These are phyloP conservation scores for Paecilomyces formosus DNA, from an alignment of 2,329 filamentous ascomycete genomes.

Conservation along the genomic window DNA sequence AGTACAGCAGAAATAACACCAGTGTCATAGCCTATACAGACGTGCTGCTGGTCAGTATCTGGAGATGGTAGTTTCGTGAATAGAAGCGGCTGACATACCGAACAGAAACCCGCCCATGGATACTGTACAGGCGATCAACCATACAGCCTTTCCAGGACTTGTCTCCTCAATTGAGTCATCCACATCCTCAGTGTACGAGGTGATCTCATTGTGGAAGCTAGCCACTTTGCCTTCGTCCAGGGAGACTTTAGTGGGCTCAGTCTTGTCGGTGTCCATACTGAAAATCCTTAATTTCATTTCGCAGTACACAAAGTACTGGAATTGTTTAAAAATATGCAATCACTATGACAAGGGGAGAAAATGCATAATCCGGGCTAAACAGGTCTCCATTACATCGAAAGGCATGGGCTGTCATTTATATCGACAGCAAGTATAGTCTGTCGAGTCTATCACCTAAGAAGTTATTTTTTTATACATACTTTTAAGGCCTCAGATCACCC, in stretches of 20 bases:
- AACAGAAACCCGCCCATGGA: slow-evolving; percentile 14
- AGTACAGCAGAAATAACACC: slow-evolving; percentile 39
- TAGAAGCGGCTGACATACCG: slow-evolving; percentile 2
- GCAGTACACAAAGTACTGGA: neutral
- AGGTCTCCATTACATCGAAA: neutral
- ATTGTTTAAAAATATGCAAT: neutral
- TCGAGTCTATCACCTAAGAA: neutral
- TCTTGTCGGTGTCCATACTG: neutral
- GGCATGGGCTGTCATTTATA: neutral
- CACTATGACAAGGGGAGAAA: neutral
- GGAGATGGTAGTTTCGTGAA: neutral
- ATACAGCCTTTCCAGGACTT: slow-evolving; percentile 6
- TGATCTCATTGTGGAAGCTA: slow-evolving; percentile 1
- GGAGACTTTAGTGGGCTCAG: slow-evolving; percentile 13
- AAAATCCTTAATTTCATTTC: neutral
- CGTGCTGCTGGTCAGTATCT: too few species aligned
- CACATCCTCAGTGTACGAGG: neutral
- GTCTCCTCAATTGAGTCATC: slow-evolving; percentile 11
- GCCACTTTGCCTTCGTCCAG: slow-evolving; percentile 2
- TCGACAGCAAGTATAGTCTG: neutral
- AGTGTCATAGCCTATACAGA: slow-evolving; percentile 35
- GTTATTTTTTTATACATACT: too few species aligned
- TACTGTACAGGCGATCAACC: slow-evolving; percentile 10
- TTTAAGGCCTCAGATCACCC: neutral
- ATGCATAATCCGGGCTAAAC: neutral